Evolutionary conservation across 768 basidiomycete genomes (phyloP).

Genomic region (Rhizopogon rudus): DNA sequence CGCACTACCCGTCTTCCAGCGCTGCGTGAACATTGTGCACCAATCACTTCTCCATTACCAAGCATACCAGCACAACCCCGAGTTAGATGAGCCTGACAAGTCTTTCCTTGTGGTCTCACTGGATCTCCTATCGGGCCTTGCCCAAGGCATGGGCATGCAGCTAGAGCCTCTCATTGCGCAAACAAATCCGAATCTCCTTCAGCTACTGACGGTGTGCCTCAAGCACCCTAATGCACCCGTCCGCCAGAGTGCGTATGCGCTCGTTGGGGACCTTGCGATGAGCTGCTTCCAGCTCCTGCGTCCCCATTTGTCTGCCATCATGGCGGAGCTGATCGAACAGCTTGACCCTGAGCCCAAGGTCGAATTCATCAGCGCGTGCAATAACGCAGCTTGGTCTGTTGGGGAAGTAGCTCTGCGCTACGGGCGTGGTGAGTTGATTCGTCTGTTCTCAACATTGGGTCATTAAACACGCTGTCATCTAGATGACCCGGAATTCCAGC

Average conservation of each 20-base stretch:
- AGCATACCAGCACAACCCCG: conserved; percentile 81
- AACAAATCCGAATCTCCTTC: conserved; percentile 73
- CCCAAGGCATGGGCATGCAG: conserved; percentile 83
- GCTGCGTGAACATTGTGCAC: conserved; percentile 85
- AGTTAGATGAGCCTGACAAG: conserved; percentile 92
- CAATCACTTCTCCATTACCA: conserved; percentile 81
- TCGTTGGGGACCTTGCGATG: conserved; percentile 97
- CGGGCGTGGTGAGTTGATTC: conserved; percentile 56
- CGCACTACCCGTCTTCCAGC: conserved; percentile 86
- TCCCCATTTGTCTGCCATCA: conserved; percentile 82
- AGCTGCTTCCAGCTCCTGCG: conserved; percentile 85
- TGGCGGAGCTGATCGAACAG: conserved; percentile 84
- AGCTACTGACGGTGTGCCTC: conserved; percentile 80
- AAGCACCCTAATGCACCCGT: conserved; percentile 96
- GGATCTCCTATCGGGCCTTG: conserved; percentile 93
- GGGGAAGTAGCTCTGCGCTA: conserved; percentile 96
- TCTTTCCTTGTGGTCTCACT: conserved; percentile 97
- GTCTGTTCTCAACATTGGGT: background rate
- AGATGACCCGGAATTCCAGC: conserved; percentile 86
- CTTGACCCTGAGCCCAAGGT: conserved; percentile 90
- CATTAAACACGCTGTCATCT: conserved; percentile 7
- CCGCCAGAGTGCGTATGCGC: conserved; percentile 95
- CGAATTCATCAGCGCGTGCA: conserved; percentile 95
- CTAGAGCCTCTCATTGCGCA: conserved; percentile 69
- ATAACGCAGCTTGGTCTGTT: conserved; percentile 99